Percentiles rank a stretch among this genome's conserved stretches.
phyloP scores from a whole-genome alignment of 495 filamentous ascomycete species.

The Penicillium malachiteum region DNA sequence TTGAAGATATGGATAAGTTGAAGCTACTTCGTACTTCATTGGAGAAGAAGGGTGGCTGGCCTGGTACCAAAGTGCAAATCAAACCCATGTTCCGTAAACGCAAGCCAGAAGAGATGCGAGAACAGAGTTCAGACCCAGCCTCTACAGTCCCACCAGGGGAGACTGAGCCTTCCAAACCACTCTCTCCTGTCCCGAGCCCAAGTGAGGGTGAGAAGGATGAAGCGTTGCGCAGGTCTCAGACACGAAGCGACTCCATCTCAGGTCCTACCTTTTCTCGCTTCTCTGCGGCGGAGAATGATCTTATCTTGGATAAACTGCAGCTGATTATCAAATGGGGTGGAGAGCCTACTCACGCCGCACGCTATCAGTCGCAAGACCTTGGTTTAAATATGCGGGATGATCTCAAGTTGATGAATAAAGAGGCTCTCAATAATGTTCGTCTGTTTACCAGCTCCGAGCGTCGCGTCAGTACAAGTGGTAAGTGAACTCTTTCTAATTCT shows the following conservation, averaged over 20 bases:
- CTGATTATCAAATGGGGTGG: slow-evolving; percentile 99
- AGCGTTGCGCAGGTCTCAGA: slow-evolving; percentile 41
- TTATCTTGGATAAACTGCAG: slow-evolving; percentile 91
- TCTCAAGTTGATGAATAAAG: slow-evolving; percentile 86
- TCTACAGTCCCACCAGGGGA: slow-evolving; percentile 11
- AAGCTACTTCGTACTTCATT: slow-evolving; percentile 78
- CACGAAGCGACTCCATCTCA: slow-evolving; percentile 76
- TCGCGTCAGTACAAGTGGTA: slow-evolving; percentile 85
- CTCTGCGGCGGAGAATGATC: slow-evolving; percentile 82
- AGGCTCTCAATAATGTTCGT: slow-evolving; percentile 83
- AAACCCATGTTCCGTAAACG: slow-evolving; percentile 96
- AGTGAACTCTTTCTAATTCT: slow-evolving; percentile 19
- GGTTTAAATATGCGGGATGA: slow-evolving; percentile 96
- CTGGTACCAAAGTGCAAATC: slow-evolving; percentile 97
- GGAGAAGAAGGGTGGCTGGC: slow-evolving; percentile 87
- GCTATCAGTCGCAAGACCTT: slow-evolving; percentile 92
- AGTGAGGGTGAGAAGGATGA: slow-evolving; percentile 25
- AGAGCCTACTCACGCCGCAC: slow-evolving; percentile 94
- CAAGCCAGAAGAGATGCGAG: slow-evolving; percentile 56
- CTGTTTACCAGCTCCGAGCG: slow-evolving; percentile 94
- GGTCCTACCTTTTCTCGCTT: slow-evolving; percentile 86
- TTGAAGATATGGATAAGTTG: slow-evolving; percentile 87
- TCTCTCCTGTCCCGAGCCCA: slow-evolving; percentile 11
- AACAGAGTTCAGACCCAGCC: slow-evolving; percentile 16
- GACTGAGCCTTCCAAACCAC: slow-evolving; percentile 18